Evolutionary conservation across 257 asterid genomes (phyloP), one percentile per base, ranked within the genome.

Genomic region (Gynochthodes officinalis): DNA sequence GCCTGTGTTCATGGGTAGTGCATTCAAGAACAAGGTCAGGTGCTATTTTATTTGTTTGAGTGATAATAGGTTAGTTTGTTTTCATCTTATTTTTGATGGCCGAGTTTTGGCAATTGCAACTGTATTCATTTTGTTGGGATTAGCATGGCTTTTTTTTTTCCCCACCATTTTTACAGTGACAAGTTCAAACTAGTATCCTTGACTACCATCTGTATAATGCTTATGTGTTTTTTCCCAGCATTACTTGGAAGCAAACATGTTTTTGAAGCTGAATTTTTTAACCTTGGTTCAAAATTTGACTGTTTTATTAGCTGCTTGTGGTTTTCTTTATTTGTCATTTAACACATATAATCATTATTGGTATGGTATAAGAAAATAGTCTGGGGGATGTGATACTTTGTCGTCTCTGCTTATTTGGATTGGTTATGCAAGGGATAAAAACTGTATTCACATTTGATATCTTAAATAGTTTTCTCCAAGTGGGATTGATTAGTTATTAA

Each of bases 1-100:
- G 70, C 99, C 99, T 13, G 90, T 95, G 49, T 95, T 92, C 80
- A 95, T 95, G 99, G 99, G 99, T 25, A 95, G 99, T 85, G 99
- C 99, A 70, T 92, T 95, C 80, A 95, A 95, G 86, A 95, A 95
- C 86, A 95, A 95, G 97, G 99, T 95, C 74, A 52, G 46, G 11
- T 19, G 30, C n/a, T 16, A 21, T 57, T 30, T 39, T 19, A 9
- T 11, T 40, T 62, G 40, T 52, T 59, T 57, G n/a, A 35, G 25
- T 4, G 27, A 21, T 33, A 2, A 18, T 61, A n/a, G 12, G 4
- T 9, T 28, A 18, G 15, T 25, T 14, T 43, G 5, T 46, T 69
- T 73, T 55, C 32, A 39, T 67, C 55, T 33, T 18, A 30, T 44
- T 12, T 65, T 57, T 32, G 16, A 46, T 28, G 50, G 48, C n/a